Percentiles rank a stretch among this genome's conserved stretches.
phyloP scores from a whole-genome alignment of 2,329 filamentous ascomycete species.

The Trichoderma atroviride region DNA sequence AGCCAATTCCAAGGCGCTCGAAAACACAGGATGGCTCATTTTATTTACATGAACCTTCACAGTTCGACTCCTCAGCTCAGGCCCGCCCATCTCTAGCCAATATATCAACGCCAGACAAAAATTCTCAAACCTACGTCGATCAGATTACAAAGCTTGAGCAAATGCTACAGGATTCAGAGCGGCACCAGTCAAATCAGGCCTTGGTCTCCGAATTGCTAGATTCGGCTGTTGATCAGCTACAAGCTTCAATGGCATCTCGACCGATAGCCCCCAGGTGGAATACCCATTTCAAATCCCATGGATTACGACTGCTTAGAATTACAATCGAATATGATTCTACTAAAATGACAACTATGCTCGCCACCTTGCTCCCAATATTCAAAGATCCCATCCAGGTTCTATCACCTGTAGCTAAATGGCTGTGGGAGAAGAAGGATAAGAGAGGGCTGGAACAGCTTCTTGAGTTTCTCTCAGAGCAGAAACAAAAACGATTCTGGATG shows the following conservation, averaged over 20 bases:
- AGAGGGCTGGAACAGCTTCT: conserved; percentile 26
- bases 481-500: conserved; percentile 25
- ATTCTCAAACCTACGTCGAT: conserved; percentile 12
- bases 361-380: conserved; percentile 31
- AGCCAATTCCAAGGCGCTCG: not conserved
- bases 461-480: conserved; percentile 25
- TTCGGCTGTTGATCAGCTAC: conserved; percentile 29
- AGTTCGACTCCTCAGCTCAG: not conserved
- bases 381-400: conserved; percentile 32
- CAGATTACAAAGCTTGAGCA: conserved; percentile 23
- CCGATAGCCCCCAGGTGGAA: conserved; percentile 25
- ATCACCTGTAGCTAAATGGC: conserved; percentile 18
- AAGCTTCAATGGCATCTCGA: conserved; percentile 29
- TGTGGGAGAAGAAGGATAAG: conserved; percentile 22
- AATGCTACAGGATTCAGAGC: conserved; percentile 25
- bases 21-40: not conserved
- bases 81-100: not conserved
- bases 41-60: not conserved
- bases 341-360: conserved; percentile 30
- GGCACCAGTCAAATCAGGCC: not conserved
- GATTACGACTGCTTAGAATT: conserved; percentile 34
- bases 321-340: conserved; percentile 29
- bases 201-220: conserved; percentile 16
- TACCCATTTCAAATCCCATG: conserved; percentile 28
- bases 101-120: not conserved